A percentile compares a stretch with the other conserved stretches of the same genome.
phyloP scores from a whole-genome alignment of 2,329 filamentous ascomycete genomes.

The Hypoxylon sp. region DNA sequence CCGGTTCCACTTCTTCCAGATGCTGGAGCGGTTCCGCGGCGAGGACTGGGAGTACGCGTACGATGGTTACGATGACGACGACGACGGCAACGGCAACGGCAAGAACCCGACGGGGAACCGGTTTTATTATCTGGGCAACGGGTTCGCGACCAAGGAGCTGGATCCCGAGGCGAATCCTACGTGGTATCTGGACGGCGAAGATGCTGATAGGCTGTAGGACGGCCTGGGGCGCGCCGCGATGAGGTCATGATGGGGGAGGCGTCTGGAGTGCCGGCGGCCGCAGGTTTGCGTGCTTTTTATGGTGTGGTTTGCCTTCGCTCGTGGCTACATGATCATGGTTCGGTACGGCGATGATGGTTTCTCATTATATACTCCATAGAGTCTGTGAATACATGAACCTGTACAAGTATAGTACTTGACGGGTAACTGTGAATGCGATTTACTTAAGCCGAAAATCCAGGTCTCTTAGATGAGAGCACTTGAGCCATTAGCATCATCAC shows the following conservation, averaged over 20 bases:
- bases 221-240: not conserved
- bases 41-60: slow-evolving; percentile 67
- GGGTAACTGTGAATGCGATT: too few relatives aligned
- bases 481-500: too few relatives aligned
- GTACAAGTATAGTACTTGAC: too few relatives aligned
- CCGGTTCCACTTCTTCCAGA: slow-evolving; percentile 64
- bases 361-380: too few relatives aligned
- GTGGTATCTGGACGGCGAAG: slow-evolving; percentile 57
- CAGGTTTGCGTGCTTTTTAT: not conserved
- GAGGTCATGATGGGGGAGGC: not conserved
- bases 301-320: too few relatives aligned
- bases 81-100: too few relatives aligned
- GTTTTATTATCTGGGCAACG: slow-evolving; percentile 65
- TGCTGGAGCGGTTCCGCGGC: slow-evolving; percentile 62
- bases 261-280: not conserved
- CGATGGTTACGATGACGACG: too few relatives aligned
- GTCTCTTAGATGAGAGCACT: too few relatives aligned
- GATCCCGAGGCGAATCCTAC: slow-evolving; percentile 53
- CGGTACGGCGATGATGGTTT: not conserved
- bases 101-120: slow-evolving; percentile 53
- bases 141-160: slow-evolving; percentile 62
- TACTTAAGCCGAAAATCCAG: too few relatives aligned
- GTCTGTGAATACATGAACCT: too few relatives aligned
- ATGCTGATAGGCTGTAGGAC: slow-evolving; percentile 12
- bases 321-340: not conserved